A percentile compares a stretch with the other conserved stretches of the same genome.
Conservation (phyloP, 768 basidiomycete species). For the Kwoniella heveanensis region DNA sequence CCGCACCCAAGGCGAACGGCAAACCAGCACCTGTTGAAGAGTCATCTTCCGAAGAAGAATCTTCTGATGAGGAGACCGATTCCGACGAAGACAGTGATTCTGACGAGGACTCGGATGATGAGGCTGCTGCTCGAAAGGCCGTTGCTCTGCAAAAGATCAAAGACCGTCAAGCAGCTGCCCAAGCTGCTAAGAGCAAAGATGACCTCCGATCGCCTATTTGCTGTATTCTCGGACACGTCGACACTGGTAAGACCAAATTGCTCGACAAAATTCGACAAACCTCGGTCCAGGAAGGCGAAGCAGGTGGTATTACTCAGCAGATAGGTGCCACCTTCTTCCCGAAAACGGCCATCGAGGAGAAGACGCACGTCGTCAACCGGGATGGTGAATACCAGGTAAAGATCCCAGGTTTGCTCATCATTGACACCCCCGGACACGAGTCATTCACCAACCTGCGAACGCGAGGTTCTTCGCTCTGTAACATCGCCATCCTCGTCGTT, state of each 20-base stretch:
- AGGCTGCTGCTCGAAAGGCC: conserved; percentile 66
- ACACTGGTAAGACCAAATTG: conserved; percentile 97
- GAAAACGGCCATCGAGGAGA: conserved; percentile 85
- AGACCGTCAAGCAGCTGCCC: conserved; percentile 78
- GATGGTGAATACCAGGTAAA: conserved; percentile 87
- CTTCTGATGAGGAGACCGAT: conserved; percentile 23
- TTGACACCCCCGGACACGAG: conserved; percentile 99
- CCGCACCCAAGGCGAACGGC: conserved; percentile 39
- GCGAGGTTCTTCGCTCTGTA: conserved; percentile 94
- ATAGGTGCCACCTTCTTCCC: conserved; percentile 99
- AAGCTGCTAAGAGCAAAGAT: conserved; percentile 84
- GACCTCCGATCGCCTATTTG: conserved; percentile 94
- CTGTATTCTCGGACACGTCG: conserved; percentile 98
- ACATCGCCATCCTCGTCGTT: conserved; percentile 97
- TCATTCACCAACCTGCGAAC: conserved; percentile 96
- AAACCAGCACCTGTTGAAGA: conserved; percentile 57
- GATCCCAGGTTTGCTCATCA: conserved; percentile 90
- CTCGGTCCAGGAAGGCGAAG: conserved; percentile 98
- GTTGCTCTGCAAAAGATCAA: conserved; percentile 78
- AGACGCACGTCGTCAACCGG: conserved; percentile 91
- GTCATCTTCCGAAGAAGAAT: conserved; percentile 40
- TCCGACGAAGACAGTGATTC: conserved; percentile 37
- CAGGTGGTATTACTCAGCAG: conserved; percentile 98
- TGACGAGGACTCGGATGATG: conserved; percentile 57
- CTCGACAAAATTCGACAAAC: conserved; percentile 99